Evolutionary conservation across 1,284 basidiomycete genomes (phyloP), one percentile per base, ranked within the genome.

Genomic region (Cryptococcus wingfieldii): DNA sequence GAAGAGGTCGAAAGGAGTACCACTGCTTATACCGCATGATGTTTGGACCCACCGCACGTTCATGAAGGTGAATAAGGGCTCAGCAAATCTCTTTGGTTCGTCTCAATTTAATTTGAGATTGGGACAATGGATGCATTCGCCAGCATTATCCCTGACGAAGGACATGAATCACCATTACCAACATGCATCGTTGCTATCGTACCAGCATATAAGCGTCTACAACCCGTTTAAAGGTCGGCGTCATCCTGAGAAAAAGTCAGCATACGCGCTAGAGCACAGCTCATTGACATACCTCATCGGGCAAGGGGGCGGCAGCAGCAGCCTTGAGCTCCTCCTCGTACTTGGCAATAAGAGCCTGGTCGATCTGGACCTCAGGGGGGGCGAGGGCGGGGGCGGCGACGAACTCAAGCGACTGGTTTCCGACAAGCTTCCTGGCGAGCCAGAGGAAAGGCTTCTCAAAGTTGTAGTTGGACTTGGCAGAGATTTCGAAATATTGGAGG

Each of bases 371-470:
- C 80, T 98, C 93, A 60, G 94, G 90, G 54, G 96, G 96, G 31
- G 89, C 89, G 54, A 98, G 87, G 53, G 96, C 96, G 38, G 93
- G 92, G 9, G 93, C 94, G 54, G 96, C 94, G 59, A 96, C 93
- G 68, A 99, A 98, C 61, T 98, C 95, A 63, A 99, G 86, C 48
- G 80, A 65, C 51, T 86, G 81, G 81, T 97, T 97, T 61, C 91
- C 96, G 67, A 95, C 92, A 61, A 99, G 83, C 83, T 98, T 99
- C 80, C 94, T 86, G 54, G 92, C 95, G 74, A 98, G 84, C 96
- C 96, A 98, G 64, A 98, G 85, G 91, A 98, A 98, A 50, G 96
- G 96, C 80, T 98, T 98, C 81, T 99, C 96, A 75, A 98, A 98
- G 84, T 99, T 99, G 81, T 98, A 99, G 84, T 99, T 99, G 53